phyloP scores from a whole-genome alignment of 352 stramenopile genomes.

The Chrysophaeum taylorii region DNA sequence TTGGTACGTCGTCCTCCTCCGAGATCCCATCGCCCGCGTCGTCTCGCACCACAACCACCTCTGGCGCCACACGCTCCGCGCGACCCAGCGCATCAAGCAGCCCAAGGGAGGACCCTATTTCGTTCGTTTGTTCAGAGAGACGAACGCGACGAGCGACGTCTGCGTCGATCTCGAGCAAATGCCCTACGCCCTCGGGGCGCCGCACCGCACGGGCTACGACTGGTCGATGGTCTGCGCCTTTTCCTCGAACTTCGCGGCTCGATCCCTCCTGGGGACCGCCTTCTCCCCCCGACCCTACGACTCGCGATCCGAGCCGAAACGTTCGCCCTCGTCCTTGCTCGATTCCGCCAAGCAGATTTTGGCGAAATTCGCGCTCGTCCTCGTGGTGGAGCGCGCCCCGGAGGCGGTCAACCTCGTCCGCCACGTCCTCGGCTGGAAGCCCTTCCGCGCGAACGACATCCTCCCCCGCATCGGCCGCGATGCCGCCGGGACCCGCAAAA shows the following conservation, averaged over 20 bases:
- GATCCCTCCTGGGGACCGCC: not conserved
- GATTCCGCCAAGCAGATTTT: not conserved
- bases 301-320: not conserved
- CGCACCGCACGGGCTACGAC: constrained; percentile 11
- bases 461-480: not conserved
- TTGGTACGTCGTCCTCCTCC: constrained; percentile 1
- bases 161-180: not conserved
- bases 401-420: not conserved
- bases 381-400: not conserved
- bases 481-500: not conserved
- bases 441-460: not conserved
- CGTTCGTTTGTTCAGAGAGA: not conserved
- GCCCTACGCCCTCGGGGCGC: not conserved
- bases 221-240: constrained; percentile 11
- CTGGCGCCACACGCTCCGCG: not conserved
- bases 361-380: not conserved
- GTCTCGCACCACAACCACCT: constrained; percentile 13
- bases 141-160: too few relatives aligned
- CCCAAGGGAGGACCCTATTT: not conserved
- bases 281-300: not conserved
- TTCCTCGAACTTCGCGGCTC: not conserved
- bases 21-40: not conserved
- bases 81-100: not conserved
- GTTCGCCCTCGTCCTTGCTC: not conserved
- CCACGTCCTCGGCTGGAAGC: not conserved